Evolutionary conservation across 768 basidiomycete genomes (phyloP), one percentile per base, ranked within the genome.

Genomic region (Mycena haematopus): DNA sequence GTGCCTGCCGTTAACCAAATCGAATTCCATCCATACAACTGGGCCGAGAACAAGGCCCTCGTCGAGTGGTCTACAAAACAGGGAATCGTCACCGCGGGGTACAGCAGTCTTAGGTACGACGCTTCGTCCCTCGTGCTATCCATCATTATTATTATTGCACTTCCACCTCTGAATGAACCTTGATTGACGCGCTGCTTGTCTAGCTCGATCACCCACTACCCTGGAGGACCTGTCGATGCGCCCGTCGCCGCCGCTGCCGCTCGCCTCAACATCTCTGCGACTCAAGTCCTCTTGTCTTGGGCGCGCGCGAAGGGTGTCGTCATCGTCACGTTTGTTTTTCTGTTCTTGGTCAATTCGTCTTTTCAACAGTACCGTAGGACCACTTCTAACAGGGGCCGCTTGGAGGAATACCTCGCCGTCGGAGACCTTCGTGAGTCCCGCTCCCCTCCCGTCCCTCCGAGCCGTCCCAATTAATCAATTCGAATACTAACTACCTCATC

Each of bases 221-320:
- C 81, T 14, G 80, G 77, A 6, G 84, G 85, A 0, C 79, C 84
- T 3, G 79, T 86, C 6, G 82, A 84, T 66, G 71, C 71, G 24
- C 76, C 40, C 13, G 71, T 85, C 3, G 66, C 74, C 6, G 72
- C 75, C 1, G 78, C 80, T 13, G 80, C 81, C 0, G 69, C 71
- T 33, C 71, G 79, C 15, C 69, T 81, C 31, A 75, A 77, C 4
- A 77, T 78, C n/a, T 77, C 80, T 9, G 74, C 83, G 0, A 79
- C 77, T 14, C 85, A 86, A 58, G 79, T 85, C 27, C 74, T 85
- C 24, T 71, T 85, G 50, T 72, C 77, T 1, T 86, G 85, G 84
- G 78, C 79, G 10, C 75, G 72, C 51, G 71, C 75, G 54, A 85
- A 86, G 68, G 80, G 79, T 42, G 78, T 74, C 10, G 76, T 79